Evolutionary conservation across 2,329 filamentous ascomycete species (phyloP), one percentile per base, ranked within the genome.

Genomic region (Teratosphaeriaceae sp.): DNA sequence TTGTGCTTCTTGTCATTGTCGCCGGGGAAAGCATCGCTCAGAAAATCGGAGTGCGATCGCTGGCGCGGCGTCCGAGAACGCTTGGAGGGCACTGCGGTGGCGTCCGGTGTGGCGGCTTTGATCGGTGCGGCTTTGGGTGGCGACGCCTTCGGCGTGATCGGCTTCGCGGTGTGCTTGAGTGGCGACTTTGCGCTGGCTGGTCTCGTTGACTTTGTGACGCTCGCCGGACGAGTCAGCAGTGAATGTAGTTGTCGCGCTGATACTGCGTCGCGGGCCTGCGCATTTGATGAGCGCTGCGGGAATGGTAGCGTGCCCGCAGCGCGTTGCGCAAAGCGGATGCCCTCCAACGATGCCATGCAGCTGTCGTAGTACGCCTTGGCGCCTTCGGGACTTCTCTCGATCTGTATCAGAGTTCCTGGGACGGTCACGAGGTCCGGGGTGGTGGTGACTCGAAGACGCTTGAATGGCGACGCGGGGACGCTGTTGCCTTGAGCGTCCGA

Each of bases 1-100:
- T 55, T 52, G 38, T 35, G 43, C 30, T 27, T 45, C 39, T 44
- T 36, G n/a, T 44, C 37, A 21, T 44, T 27, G 24, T 38, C 26
- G 31, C 21, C 33, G 15, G 44, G 44, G 31, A 38, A 42, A 5
- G 45, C 33, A 7, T 15, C 9, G 45, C 40, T 41, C 15, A 18
- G 16, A 31, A 43, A 43, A 13, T 47, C 38, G 15, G 22, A 6
- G 9, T 23, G 7, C 5, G 27, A 38, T 12, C 31, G 27, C 4
- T 29, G 23, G 18, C 30, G 45, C 5, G 43, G 46, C n/a, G 46
- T 50, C 35, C 40, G 49, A n/a, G 37, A 39, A 8, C 37, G 37
- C 18, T 23, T 39, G 8, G 24, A 35, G 30, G 27, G 43, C n/a
- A n/a, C n/a, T 46, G 42, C 39, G 15, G 39, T 38, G 15, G 31